These are phyloP conservation scores for Bipolaris victoriae DNA, from an alignment of 2,329 filamentous ascomycete species.

Conservation along the genomic window DNA sequence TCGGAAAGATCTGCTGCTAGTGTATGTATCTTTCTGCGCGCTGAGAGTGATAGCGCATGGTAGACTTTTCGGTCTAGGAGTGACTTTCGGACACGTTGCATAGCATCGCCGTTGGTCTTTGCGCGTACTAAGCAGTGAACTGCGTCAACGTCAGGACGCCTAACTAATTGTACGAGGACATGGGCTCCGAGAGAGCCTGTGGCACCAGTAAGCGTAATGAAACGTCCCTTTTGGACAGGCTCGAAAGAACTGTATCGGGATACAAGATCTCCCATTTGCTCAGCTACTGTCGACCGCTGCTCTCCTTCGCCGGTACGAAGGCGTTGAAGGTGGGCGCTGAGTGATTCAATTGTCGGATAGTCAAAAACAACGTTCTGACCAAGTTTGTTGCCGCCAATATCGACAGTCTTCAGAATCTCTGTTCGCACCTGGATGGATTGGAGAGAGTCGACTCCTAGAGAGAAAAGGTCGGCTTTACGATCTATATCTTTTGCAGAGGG, in stretches of 20 bases:
- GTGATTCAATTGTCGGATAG: conserved; percentile 55
- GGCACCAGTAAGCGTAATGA: conserved; percentile 63
- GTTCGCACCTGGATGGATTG: conserved; percentile 63
- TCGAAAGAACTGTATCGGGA: conserved; percentile 52
- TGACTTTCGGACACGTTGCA: conserved; percentile 46
- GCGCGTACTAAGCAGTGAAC: conserved; percentile 63
- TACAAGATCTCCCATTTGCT: conserved; percentile 56
- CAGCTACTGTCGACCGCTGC: conserved; percentile 45
- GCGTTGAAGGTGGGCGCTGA: conserved; percentile 55
- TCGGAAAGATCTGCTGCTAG: conserved; percentile 51
- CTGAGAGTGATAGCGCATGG: conserved; percentile 31
- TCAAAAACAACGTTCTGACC: conserved; percentile 67
- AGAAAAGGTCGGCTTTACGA: conserved; percentile 63
- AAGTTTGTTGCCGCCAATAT: conserved; percentile 54
- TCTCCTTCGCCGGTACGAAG: conserved; percentile 49
- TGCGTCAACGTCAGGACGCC: conserved; percentile 37
- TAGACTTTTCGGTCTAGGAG: conserved; percentile 48
- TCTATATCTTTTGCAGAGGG: conserved; percentile 18
- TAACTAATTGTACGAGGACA: conserved; percentile 52
- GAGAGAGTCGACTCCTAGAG: conserved; percentile 63
- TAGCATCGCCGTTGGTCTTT: conserved; percentile 39
- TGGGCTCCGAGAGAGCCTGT: conserved; percentile 71
- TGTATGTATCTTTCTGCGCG: conserved; percentile 40
- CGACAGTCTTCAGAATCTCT: conserved; percentile 58
- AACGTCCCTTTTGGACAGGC: conserved; percentile 14